Evolutionary conservation across 441 rosid genomes (phyloP).

Genomic region (Theobroma grandiflorum): DNA sequence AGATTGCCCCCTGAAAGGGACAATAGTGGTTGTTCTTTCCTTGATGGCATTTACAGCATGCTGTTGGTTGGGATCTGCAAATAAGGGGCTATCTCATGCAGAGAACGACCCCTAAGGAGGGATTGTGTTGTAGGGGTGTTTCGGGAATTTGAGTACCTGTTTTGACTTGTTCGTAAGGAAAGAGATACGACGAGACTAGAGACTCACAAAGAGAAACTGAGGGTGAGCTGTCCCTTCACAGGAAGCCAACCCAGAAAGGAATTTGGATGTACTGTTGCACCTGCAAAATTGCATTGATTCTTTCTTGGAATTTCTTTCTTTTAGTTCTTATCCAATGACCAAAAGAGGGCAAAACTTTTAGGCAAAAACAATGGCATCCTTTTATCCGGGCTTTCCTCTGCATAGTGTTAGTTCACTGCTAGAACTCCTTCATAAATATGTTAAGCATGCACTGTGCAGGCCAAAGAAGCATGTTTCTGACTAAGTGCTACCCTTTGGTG

Average conservation of each 20-base stretch:
- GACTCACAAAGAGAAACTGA: not conserved
- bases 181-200: not conserved
- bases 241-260: conserved; percentile 17
- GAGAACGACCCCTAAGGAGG: too few relatives aligned
- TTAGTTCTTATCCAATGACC: not conserved
- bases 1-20: not conserved
- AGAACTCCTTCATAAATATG: too few relatives aligned
- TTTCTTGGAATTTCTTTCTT: not conserved
- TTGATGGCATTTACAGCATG: not conserved
- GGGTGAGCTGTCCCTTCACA: conserved; percentile 13
- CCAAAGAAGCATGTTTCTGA: not conserved
- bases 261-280: conserved; percentile 1
- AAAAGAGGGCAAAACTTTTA: too few relatives aligned
- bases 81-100: not conserved
- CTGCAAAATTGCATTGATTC: conserved; percentile 12
- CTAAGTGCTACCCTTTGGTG: too few relatives aligned
- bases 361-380: not conserved
- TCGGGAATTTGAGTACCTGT: not conserved
- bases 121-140: not conserved
- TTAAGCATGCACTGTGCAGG: too few relatives aligned
- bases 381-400: not conserved
- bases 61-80: not conserved
- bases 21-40: not conserved
- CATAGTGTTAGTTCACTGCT: too few relatives aligned
- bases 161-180: not conserved